Base-by-base conservation (phyloP, 2,329 filamentous ascomycete genomes). In the Colletotrichum horii region DNA sequence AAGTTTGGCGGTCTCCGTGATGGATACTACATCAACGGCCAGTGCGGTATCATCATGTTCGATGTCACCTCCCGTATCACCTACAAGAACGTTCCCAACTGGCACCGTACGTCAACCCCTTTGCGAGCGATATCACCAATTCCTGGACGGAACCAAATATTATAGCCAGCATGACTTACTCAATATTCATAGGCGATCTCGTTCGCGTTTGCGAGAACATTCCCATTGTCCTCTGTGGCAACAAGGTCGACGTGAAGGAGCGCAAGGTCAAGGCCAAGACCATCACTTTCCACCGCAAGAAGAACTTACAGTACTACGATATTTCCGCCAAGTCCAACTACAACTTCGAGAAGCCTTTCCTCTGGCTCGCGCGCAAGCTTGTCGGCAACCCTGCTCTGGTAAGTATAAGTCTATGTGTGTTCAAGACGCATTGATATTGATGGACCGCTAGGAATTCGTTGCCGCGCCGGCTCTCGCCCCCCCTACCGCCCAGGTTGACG, bases 1-100 rank as follows among this genome's bases (percentile, higher is more conserved):
- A 99, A 98, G 93, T 99, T 99, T 81, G 96, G 96, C 88, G 96
- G 96, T 92, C 95, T 99, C 84, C 95, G 96, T 90, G 96, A 99
- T 89, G 96, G 96, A 82, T 99, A 99, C 93, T 99, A 99, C 92
- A 99, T 99, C 92, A 98, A 98, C 91, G 96, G 96, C 84, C 96
- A 98, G 90, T 98, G 96, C 88, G 96, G 97, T 90, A 98, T 99
- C 91, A 98, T 99, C 93, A 99, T 99, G 96, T 99, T 99, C 88
- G 96, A 99, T 88, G 96, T 99, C 80, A 98, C 97, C 79, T 98
- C 96, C 81, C 95, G 97, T 85, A 98, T 99, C 87, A 99, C 97
- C 87, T 99, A 99, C 94, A 99, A 99, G 94, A 99, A 99, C 91
- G 97, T 99, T 79, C 97, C 97, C 90, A 98, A 98, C 94, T 99